phyloP scores from a whole-genome alignment of 2,329 filamentous ascomycete genomes.

The Talaromyces sp. region DNA sequence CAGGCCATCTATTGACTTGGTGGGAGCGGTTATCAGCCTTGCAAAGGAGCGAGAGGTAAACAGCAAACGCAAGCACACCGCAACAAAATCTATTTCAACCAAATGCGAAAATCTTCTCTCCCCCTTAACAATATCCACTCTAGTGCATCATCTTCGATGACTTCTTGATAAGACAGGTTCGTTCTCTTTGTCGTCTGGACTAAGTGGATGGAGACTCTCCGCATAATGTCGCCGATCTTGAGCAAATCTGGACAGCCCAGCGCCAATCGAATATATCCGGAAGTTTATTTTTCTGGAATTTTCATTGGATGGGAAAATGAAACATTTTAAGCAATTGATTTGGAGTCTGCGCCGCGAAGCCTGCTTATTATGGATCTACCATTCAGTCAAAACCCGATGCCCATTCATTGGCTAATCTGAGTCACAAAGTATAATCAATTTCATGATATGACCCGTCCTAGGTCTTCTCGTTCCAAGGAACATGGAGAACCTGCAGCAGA shows the following conservation, averaged over 20 bases:
- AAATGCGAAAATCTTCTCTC: neutral
- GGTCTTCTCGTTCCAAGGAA: neutral
- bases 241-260: neutral
- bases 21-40: neutral
- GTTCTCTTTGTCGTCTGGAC: neutral
- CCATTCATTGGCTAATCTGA: neutral
- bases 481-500: neutral
- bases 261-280: neutral
- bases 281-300: neutral
- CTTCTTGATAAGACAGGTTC: neutral
- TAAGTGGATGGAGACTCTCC: neutral
- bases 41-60: neutral
- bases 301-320: neutral
- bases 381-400: neutral
- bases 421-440: neutral
- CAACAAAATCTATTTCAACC: neutral
- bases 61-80: neutral
- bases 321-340: neutral
- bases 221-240: neutral
- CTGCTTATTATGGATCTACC: neutral
- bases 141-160: neutral
- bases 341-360: neutral
- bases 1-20: neutral
- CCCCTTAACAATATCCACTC: neutral
- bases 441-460: neutral